Conservation (phyloP, 1,139 yeast genomes). For the Debaryomycetaceae sp. region DNA sequence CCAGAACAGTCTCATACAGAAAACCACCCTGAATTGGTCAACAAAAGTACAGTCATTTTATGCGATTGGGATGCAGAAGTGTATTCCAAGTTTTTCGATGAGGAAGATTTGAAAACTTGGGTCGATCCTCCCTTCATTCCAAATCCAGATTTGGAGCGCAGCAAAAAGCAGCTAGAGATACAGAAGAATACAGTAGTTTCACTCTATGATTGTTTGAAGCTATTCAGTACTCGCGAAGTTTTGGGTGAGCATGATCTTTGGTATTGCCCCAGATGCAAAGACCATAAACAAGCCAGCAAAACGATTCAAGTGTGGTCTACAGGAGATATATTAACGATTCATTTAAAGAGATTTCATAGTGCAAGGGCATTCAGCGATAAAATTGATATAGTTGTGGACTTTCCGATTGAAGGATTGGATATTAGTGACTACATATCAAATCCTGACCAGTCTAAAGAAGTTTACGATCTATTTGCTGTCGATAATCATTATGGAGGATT, state of each 20-base stretch:
- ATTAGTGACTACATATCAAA: conserved; percentile 54
- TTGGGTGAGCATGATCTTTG: conserved; percentile 88
- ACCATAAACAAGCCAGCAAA: conserved; percentile 87
- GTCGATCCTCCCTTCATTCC: conserved; percentile 44
- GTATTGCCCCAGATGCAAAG: conserved; percentile 90
- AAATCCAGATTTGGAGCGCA: conserved; percentile 51
- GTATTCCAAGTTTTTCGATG: conserved; percentile 49
- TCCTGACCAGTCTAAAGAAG: conserved; percentile 29
- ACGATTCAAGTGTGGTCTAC: conserved; percentile 88
- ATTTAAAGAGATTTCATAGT: conserved; percentile 85
- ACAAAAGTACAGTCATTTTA: conserved; percentile 49
- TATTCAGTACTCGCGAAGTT: conserved; percentile 80
- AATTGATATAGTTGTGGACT: conserved; percentile 78
- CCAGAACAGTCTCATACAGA: conserved; percentile 5
- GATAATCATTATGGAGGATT: conserved; percentile 95
- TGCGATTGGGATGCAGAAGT: conserved; percentile 66
- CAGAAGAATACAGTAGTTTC: conserved; percentile 52
- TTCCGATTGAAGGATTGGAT: conserved; percentile 83
- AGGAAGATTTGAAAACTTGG: conserved; percentile 51
- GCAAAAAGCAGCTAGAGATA: conserved; percentile 34
- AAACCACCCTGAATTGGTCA: conserved; percentile 22
- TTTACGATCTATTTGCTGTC: conserved; percentile 87
- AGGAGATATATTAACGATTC: conserved; percentile 87
- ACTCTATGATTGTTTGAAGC: conserved; percentile 68
- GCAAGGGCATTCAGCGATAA: conserved; percentile 86